Conservation (phyloP, 768 basidiomycete genomes). For the Dentipellis fragilis region DNA sequence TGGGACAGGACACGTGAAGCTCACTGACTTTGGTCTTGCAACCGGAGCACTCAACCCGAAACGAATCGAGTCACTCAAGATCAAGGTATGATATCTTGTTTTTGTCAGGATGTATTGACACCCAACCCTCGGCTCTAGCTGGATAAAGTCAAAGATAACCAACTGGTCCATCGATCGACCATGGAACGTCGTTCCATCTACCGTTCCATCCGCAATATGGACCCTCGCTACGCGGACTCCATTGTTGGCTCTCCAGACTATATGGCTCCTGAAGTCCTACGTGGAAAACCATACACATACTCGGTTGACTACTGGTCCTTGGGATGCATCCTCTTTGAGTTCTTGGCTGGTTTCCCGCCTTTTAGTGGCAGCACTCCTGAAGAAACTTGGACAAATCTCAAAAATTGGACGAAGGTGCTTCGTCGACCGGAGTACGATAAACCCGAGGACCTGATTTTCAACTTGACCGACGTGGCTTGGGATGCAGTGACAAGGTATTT, state of each 20-base stretch:
- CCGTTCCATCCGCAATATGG: constrained; percentile 81
- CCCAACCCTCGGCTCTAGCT: constrained; percentile 37
- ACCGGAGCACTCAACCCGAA: constrained; percentile 93
- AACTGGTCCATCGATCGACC: constrained; percentile 83
- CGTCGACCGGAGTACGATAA: constrained; percentile 92
- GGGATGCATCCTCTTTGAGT: constrained; percentile 97
- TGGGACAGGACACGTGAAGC: constrained; percentile 89
- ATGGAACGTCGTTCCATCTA: constrained; percentile 93
- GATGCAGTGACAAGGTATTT: constrained; percentile 78
- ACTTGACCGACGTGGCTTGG: constrained; percentile 89
- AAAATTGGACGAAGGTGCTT: constrained; percentile 93
- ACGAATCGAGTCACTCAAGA: constrained; percentile 88
- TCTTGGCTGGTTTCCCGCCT: constrained; percentile 93
- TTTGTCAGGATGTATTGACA: too few relatives aligned
- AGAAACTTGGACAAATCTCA: constrained; percentile 98
- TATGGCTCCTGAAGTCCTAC: constrained; percentile 93
- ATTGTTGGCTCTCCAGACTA: constrained; percentile 98
- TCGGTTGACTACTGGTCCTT: constrained; percentile 98
- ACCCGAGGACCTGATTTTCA: constrained; percentile 94
- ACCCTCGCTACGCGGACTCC: constrained; percentile 91
- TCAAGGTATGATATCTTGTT: constrained; percentile 49
- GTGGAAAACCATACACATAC: constrained; percentile 91
- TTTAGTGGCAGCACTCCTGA: constrained; percentile 94
- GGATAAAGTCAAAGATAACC: constrained; percentile 92
- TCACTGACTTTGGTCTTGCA: constrained; percentile 96